These are phyloP conservation scores for Ceratocystis cubensis DNA, from an alignment of 2,329 filamentous ascomycete species.

Conservation along the genomic window DNA sequence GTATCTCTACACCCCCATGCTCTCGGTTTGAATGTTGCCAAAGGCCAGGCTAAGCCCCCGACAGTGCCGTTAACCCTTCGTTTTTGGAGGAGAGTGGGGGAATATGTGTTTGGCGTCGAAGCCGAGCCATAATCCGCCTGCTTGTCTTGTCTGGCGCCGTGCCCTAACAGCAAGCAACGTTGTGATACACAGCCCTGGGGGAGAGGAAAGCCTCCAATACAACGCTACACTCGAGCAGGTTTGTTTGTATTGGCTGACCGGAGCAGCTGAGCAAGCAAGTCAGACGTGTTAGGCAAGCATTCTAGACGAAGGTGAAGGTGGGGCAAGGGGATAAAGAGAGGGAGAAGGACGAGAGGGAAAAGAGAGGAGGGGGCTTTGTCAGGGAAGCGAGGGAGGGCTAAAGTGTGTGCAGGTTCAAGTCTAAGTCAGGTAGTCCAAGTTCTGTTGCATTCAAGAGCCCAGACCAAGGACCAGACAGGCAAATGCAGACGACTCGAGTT, in stretches of 20 bases:
- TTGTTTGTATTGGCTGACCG: not conserved
- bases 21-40: not conserved
- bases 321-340: not conserved
- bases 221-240: not conserved
- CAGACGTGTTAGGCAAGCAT: not conserved
- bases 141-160: not conserved
- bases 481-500: not conserved
- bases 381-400: not conserved
- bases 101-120: not conserved
- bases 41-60: not conserved
- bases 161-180: not conserved
- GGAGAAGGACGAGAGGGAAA: not conserved
- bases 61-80: not conserved
- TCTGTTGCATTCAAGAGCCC: not conserved
- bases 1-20: not conserved
- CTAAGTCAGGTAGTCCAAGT: not conserved
- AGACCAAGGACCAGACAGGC: not conserved
- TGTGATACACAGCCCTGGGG: not conserved
- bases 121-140: not conserved
- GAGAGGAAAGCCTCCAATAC: not conserved
- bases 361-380: not conserved
- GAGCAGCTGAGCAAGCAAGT: not conserved
- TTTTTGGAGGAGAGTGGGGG: not conserved
- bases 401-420: constrained; percentile 5
- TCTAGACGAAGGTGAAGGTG: not conserved